These are phyloP conservation scores for Kwoniella sp. DNA, from an alignment of 768 basidiomycete genomes.

Conservation along the genomic window DNA sequence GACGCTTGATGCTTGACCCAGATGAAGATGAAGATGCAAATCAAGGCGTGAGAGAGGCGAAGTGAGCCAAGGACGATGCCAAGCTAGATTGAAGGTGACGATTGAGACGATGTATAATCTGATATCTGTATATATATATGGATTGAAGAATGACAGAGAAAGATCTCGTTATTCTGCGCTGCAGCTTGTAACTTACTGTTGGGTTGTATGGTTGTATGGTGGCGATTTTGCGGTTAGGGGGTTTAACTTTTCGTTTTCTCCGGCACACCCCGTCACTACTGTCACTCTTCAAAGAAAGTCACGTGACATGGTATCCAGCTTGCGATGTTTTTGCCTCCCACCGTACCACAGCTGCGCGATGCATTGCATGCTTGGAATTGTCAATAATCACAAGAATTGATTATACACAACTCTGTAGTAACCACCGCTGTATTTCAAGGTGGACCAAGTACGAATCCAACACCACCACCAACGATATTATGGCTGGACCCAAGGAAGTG, in stretches of 20 bases:
- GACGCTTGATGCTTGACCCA: too few relatives aligned
- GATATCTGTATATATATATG: neutral
- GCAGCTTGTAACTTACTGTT: too few relatives aligned
- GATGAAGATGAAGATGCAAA: neutral
- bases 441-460: too few relatives aligned
- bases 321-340: constrained; percentile 1
- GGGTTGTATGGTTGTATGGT: neutral
- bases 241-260: constrained; percentile 3
- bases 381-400: too few relatives aligned
- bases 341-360: too few relatives aligned
- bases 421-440: too few relatives aligned
- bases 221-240: too few relatives aligned
- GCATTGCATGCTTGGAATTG: too few relatives aligned
- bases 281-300: neutral
- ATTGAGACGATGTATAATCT: neutral
- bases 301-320: neutral
- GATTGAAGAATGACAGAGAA: neutral
- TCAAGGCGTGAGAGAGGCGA: too few relatives aligned
- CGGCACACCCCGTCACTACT: neutral
- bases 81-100: neutral
- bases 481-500: constrained; percentile 2
- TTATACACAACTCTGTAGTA: too few relatives aligned
- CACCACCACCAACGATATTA: too few relatives aligned
- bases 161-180: neutral
- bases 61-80: constrained; percentile 10